Evolutionary conservation across 2,329 filamentous ascomycete genomes (phyloP).

Genomic region (Ophiobolus disseminans): DNA sequence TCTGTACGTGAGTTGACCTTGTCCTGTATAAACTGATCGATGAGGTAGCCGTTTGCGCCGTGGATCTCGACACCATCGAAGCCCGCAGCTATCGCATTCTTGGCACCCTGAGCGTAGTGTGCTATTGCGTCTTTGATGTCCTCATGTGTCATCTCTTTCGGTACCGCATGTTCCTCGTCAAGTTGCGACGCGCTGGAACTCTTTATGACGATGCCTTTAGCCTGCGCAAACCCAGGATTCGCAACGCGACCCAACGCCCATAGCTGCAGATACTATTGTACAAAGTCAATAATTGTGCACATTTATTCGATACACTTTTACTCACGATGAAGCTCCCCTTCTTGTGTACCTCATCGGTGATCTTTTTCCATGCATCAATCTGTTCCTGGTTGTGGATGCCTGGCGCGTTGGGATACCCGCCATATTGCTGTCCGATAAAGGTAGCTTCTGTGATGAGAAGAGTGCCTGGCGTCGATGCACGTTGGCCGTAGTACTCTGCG

Average conservation of each 20-base stretch:
- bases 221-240: conserved; percentile 43
- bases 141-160: conserved; percentile 47
- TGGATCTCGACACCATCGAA: conserved; percentile 68
- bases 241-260: conserved; percentile 67
- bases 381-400: conserved; percentile 61
- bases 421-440: conserved; percentile 56
- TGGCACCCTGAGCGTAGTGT: conserved; percentile 53
- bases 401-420: conserved; percentile 61
- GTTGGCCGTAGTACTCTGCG: conserved; percentile 62
- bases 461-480: conserved; percentile 60
- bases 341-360: conserved; percentile 68
- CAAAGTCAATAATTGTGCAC: no score
- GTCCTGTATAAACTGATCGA: conserved; percentile 71
- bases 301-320: no score
- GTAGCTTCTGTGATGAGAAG: conserved; percentile 67
- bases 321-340: conserved; percentile 67
- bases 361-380: conserved; percentile 64
- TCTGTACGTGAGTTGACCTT: conserved; percentile 62
- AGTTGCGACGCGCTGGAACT: conserved; percentile 42
- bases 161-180: conserved; percentile 53
- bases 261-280: conserved; percentile 68
- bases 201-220: conserved; percentile 45
- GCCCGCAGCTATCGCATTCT: conserved; percentile 58
- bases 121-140: conserved; percentile 49
- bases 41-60: conserved; percentile 70